A percentile compares a stretch with the other conserved stretches of the same genome.
These are phyloP conservation scores for Eucalyptus microcorys DNA, from an alignment of 345 rosid genomes.

Conservation along the genomic window DNA sequence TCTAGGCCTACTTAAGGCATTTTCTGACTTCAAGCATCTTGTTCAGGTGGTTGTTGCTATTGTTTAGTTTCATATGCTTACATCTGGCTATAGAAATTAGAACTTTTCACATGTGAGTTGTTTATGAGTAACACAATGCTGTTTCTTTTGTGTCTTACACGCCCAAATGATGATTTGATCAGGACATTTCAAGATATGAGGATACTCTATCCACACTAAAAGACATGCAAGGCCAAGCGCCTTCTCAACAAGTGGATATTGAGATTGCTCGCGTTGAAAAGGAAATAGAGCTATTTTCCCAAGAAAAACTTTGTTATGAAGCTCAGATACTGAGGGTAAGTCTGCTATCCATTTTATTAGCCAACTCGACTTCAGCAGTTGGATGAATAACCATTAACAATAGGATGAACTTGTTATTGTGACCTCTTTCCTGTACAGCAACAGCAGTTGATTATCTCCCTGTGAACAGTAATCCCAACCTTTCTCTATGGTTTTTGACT, in stretches of 20 bases:
- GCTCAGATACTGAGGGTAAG: slow-evolving; percentile 92
- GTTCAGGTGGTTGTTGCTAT: slow-evolving; percentile 49
- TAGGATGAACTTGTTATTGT: neutral
- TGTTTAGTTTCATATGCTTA: neutral
- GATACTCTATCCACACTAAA: slow-evolving; percentile 58
- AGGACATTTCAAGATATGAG: slow-evolving; percentile 88
- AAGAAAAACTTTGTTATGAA: slow-evolving; percentile 90
- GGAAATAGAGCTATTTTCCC: slow-evolving; percentile 62
- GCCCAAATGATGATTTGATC: neutral
- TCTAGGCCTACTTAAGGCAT: slow-evolving; percentile 89
- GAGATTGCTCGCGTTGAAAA: slow-evolving; percentile 77
- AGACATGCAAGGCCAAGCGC: slow-evolving; percentile 61
- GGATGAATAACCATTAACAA: neutral
- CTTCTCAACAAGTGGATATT: slow-evolving; percentile 49
- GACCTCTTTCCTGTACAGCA: neutral
- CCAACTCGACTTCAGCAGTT: neutral
- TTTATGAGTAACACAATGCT: neutral
- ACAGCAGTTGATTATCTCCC: neutral
- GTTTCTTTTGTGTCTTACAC: neutral
- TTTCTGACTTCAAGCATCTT: slow-evolving; percentile 95
- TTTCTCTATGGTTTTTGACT: neutral
- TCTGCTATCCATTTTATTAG: neutral
- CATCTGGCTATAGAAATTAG: neutral
- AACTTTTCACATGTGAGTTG: neutral
- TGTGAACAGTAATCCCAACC: neutral